A percentile compares a stretch with the other conserved stretches of the same genome.
phyloP scores from a whole-genome alignment of 257 asterid species.

The Handroanthus guayacan region DNA sequence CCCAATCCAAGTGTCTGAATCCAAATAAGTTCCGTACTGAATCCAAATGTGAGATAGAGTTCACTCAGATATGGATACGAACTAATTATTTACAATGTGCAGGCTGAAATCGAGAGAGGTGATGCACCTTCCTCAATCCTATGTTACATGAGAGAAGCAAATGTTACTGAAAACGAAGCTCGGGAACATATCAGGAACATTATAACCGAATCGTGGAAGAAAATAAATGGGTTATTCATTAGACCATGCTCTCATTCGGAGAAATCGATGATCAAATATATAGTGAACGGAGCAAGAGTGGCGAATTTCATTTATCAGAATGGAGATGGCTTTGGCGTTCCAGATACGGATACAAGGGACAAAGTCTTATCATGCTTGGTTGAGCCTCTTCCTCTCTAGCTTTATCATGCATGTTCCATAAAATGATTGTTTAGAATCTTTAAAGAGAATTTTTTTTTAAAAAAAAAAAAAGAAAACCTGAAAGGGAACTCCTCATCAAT shows the following conservation, averaged over 20 bases:
- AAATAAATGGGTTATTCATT: slow-evolving; percentile 44
- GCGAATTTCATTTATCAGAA: slow-evolving; percentile 57
- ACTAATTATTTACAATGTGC: background rate
- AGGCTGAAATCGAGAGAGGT: slow-evolving; percentile 72
- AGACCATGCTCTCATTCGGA: background rate
- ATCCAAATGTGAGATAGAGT: no score
- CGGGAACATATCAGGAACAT: slow-evolving; percentile 45
- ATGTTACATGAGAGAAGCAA: slow-evolving; percentile 65
- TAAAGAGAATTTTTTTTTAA: no score
- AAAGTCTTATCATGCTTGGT: slow-evolving; percentile 59
- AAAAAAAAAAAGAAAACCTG: no score
- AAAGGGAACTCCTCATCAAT: no score
- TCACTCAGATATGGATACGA: background rate
- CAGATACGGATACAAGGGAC: slow-evolving; percentile 47
- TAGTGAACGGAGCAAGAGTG: slow-evolving; percentile 53
- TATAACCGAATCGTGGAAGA: slow-evolving; percentile 47
- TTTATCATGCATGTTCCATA: background rate
- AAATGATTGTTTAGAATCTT: no score
- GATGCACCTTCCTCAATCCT: slow-evolving; percentile 67
- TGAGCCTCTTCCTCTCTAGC: slow-evolving; percentile 41
- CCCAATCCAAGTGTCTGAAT: no score
- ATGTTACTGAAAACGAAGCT: slow-evolving; percentile 49
- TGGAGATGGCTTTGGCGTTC: slow-evolving; percentile 74
- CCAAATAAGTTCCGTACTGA: no score
- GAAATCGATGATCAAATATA: slow-evolving; percentile 30